A percentile compares a stretch with the other conserved stretches of the same genome.
Conservation (phyloP, 2,329 filamentous ascomycete species). For the Cladosporium sp. region DNA sequence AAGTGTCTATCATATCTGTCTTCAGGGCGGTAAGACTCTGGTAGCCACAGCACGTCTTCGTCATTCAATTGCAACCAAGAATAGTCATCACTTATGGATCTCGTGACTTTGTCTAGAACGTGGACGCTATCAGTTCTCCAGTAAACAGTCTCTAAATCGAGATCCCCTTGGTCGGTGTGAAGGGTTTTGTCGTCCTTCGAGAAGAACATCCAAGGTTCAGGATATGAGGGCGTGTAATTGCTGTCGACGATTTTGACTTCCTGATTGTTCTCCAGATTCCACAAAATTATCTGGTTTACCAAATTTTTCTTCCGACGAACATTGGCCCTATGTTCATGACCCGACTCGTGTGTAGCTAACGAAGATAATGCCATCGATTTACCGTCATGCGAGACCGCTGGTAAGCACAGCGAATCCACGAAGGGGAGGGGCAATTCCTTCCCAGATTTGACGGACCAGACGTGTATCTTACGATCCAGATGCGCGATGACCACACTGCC, state of each 20-base stretch:
- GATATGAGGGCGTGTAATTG: no score
- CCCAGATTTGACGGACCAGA: not conserved
- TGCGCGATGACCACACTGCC: not conserved
- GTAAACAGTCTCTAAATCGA: not conserved
- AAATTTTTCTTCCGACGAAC: accelerated
- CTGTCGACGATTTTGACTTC: not conserved
- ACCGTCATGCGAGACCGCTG: not conserved
- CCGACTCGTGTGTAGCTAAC: not conserved
- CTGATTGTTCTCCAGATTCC: not conserved
- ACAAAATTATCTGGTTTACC: not conserved
- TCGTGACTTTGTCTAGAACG: not conserved
- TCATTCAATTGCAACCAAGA: not conserved
- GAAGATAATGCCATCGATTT: not conserved
- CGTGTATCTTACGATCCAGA: not conserved
- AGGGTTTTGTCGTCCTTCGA: not conserved
- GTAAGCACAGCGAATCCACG: not conserved
- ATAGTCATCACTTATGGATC: not conserved
- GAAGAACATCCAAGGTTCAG: not conserved
- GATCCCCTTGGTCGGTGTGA: not conserved
- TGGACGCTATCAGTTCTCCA: not conserved
- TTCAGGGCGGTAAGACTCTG: not conserved
- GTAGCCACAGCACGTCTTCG: not conserved
- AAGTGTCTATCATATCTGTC: not conserved
- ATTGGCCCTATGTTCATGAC: not conserved
- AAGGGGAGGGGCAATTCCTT: not conserved